Evolutionary conservation across 139 green algal species (phyloP).

Genomic region (Pseudopediastrum boryanum): DNA sequence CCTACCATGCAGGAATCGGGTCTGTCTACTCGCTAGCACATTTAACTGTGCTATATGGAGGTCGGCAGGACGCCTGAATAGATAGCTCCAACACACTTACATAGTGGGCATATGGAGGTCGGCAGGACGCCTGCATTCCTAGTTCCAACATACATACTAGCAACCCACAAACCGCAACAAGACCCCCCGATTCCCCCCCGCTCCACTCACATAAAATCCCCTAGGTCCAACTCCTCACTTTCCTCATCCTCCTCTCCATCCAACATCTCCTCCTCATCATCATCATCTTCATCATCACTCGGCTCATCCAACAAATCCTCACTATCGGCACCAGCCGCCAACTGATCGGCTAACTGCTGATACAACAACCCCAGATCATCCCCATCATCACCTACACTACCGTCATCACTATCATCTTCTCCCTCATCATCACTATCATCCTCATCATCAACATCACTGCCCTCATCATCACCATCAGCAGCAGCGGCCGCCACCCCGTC

Average conservation of each 20-base stretch:
- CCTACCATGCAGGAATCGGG: too few species aligned
- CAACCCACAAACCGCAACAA: too few species aligned
- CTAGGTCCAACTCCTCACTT: slow-evolving; percentile 5
- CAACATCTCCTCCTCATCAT: not conserved
- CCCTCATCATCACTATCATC: slow-evolving; percentile 7
- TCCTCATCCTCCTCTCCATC: not conserved
- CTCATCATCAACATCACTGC: slow-evolving; percentile 3
- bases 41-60: too few species aligned
- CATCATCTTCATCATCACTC: not conserved
- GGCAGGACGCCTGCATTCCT: too few species aligned
- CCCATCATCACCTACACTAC: not conserved
- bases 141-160: too few species aligned
- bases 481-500: not conserved
- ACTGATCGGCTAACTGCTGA: not conserved
- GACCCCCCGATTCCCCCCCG: too few species aligned
- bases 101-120: too few species aligned
- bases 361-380: not conserved
- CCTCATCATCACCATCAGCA: not conserved
- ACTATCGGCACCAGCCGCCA: too few species aligned
- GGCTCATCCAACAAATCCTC: not conserved
- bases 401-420: not conserved
- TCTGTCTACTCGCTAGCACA: too few species aligned
- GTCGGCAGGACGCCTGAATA: too few species aligned
- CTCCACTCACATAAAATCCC: slow-evolving; percentile 10
- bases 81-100: too few species aligned